Percentiles rank a stretch among this genome's conserved stretches.
These are phyloP conservation scores for Xylaria sp. DNA, from an alignment of 2,329 filamentous ascomycete species.

Conservation along the genomic window DNA sequence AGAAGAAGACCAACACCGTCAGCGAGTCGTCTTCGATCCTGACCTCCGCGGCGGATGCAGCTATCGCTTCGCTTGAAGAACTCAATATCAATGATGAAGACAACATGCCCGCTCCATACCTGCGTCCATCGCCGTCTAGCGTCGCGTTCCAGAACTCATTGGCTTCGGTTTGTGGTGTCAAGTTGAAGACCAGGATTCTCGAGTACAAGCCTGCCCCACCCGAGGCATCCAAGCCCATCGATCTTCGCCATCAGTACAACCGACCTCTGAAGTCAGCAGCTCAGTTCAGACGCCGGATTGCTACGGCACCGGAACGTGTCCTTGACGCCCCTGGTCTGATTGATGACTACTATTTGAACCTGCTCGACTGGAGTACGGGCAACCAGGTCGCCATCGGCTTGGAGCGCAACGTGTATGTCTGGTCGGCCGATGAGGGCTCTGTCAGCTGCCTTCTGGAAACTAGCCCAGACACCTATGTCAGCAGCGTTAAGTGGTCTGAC, in stretches of 20 bases:
- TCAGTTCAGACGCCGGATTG: constrained; percentile 85
- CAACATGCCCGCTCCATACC: constrained; percentile 63
- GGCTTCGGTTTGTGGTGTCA: constrained; percentile 86
- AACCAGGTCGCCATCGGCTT: constrained; percentile 98
- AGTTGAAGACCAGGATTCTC: constrained; percentile 88
- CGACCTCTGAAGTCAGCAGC: constrained; percentile 81
- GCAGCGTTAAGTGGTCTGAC: constrained; percentile 97
- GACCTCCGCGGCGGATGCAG: constrained; percentile 73
- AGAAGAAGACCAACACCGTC: constrained; percentile 65
- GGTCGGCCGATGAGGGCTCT: constrained; percentile 90
- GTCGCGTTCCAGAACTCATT: constrained; percentile 89
- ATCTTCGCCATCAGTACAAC: constrained; percentile 97
- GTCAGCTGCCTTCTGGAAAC: constrained; percentile 88
- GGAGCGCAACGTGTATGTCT: constrained; percentile 95
- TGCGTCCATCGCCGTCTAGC: constrained; percentile 78
- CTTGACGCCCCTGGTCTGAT: constrained; percentile 93
- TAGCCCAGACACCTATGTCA: constrained; percentile 85
- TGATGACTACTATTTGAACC: constrained; percentile 98
- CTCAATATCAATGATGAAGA: constrained; percentile 65
- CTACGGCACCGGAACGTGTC: constrained; percentile 91
- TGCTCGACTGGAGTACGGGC: constrained; percentile 94
- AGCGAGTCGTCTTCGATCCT: constrained; percentile 70
- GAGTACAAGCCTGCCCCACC: constrained; percentile 98
- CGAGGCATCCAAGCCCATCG: constrained; percentile 96
- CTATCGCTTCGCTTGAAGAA: constrained; percentile 71